These are phyloP conservation scores for Mucor saturninus DNA, from an alignment of 371 early-diverging fungal species.

Conservation along the genomic window DNA sequence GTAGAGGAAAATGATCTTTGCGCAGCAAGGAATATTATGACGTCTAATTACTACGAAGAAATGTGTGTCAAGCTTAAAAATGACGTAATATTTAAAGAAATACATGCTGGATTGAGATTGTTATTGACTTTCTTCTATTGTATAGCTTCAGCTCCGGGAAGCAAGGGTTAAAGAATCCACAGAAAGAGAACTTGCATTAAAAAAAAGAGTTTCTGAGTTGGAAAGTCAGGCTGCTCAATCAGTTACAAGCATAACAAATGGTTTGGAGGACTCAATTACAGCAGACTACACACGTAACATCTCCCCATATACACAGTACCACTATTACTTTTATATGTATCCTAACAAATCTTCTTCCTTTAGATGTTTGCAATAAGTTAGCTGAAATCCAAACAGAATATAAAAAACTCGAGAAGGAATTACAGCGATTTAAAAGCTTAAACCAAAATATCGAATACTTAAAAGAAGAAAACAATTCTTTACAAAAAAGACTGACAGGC, in stretches of 20 bases:
- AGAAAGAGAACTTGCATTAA: not conserved
- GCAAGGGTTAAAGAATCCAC: not conserved
- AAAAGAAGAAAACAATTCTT: slow-evolving; percentile 31
- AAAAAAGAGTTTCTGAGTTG: not conserved
- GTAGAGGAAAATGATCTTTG: no score
- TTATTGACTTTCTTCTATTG: no score
- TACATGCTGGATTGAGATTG: not conserved
- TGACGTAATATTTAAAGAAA: not conserved
- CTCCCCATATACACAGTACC: not conserved
- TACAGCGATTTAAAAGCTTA: slow-evolving; percentile 40
- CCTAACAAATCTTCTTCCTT: no score
- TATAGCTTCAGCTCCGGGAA: no score
- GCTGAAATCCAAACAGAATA: slow-evolving; percentile 23
- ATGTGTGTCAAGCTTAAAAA: not conserved
- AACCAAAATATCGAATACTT: slow-evolving; percentile 41
- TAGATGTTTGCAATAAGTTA: slow-evolving; percentile 5
- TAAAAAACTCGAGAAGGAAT: slow-evolving; percentile 30
- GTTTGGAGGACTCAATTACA: not conserved
- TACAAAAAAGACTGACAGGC: slow-evolving; percentile 33
- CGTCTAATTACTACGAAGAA: not conserved
- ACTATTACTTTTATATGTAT: no score
- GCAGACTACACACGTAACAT: slow-evolving; percentile 1
- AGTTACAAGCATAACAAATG: not conserved
- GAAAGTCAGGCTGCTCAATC: not conserved
- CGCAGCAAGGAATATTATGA: not conserved